Base-by-base conservation (phyloP, 768 basidiomycete genomes). In the Pulveroboletus frians region DNA sequence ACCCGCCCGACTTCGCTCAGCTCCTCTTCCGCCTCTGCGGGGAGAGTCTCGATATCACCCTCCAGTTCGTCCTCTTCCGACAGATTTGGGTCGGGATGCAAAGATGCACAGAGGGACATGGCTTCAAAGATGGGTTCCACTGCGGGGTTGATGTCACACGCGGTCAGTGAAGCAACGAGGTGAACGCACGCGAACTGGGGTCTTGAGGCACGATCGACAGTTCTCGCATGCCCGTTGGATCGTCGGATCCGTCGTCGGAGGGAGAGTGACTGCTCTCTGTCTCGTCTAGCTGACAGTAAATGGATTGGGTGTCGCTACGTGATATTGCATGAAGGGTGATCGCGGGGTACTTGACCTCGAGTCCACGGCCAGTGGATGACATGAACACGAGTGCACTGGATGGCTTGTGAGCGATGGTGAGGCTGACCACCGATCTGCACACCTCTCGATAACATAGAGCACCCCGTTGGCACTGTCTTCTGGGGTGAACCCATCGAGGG, bases 261-360 rank as follows among this genome's bases (percentile, higher is more conserved):
- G 71, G 46, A 62, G 55, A 62, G 69, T 60, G 27, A 35, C 9
- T 30, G 30, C 9, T 44, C 43, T 40, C 70, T n/a, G 70, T 69
- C 43, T 91, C 91, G 58, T 96, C 94, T 10, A 98, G 78, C 58
- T 99, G 96, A 64, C 93, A 96, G 68, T 97, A 98, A 63, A 98
- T 78, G 7, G 82, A 85, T 4, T 88, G 83, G 0, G 74, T 76
- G 9, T 69, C 51, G 2, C 44, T 76, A 39, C 92, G 84, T 1
- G 92, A 90, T 46, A 94, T 78, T 21, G 96, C 96, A 59, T 99
- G 96, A 2, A 99, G 78, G 1, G 92, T 95, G 62, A 99, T 88
- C 5, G 85, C 74, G 9, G 90, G 92, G 66, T 95, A 98, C 49
- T 84, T 75, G 62, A 98, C 79, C 55, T 88, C 82, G 68, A 97